A percentile compares a stretch with the other conserved stretches of the same genome.
phyloP scores from a whole-genome alignment of 306 rosid species.

The Lathyrus oleraceus region DNA sequence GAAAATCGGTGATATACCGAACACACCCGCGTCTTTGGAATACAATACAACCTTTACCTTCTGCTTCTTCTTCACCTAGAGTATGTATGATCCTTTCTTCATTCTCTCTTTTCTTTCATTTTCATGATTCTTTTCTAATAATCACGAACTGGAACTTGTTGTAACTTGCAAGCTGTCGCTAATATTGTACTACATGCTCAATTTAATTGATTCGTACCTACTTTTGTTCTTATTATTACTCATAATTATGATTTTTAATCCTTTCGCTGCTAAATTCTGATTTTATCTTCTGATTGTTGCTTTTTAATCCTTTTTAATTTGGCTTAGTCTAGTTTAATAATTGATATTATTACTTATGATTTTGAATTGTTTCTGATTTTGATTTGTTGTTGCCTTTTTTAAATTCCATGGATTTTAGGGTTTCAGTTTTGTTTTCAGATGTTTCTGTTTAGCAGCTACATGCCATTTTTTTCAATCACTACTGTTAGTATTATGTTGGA shows the following conservation, averaged over 20 bases:
- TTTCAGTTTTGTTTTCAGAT: background rate
- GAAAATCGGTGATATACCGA: conserved; percentile 20
- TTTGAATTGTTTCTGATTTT: background rate
- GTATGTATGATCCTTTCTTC: background rate
- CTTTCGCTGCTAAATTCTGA: background rate
- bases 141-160: background rate
- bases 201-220: background rate
- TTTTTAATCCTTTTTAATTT: background rate
- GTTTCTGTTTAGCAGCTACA: conserved; percentile 4
- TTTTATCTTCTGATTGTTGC: conserved; percentile 29
- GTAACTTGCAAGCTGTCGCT: background rate
- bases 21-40: conserved; percentile 24
- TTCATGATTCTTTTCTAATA: no score
- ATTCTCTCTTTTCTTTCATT: background rate
- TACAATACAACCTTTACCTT: background rate
- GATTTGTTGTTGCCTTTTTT: background rate
- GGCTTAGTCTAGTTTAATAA: conserved; percentile 24
- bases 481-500: background rate
- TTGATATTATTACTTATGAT: background rate
- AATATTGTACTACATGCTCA: conserved; percentile 12
- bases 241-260: background rate
- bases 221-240: background rate
- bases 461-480: background rate
- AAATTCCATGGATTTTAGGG: background rate
- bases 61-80: background rate